Percentiles rank a stretch among this genome's conserved stretches.
These are phyloP conservation scores for Avena atlantica DNA, from an alignment of 176 grass and related monocot species.

Conservation along the genomic window DNA sequence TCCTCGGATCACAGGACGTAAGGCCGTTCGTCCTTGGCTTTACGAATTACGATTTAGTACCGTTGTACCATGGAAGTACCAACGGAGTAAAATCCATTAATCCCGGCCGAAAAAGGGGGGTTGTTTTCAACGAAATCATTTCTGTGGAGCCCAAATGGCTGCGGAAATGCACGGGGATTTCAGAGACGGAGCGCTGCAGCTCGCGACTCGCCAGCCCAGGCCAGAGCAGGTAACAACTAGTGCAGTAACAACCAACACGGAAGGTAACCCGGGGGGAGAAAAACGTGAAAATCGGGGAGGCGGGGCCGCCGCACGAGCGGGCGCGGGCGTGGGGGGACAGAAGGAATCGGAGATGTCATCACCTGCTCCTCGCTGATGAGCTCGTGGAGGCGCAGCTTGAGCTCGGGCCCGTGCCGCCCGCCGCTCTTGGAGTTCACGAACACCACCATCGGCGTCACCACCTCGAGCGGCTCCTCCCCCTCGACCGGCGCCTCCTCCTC, in stretches of 20 bases:
- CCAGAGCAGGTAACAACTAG: neutral
- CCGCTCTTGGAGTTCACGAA: conserved; percentile 93
- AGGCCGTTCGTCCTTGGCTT: neutral
- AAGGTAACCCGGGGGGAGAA: neutral
- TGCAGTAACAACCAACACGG: neutral
- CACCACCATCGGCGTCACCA: conserved; percentile 74
- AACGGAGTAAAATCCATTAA: neutral
- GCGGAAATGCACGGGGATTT: neutral
- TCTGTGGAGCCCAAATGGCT: neutral
- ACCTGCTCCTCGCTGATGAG: conserved; percentile 97
- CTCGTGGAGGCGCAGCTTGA: conserved; percentile 82
- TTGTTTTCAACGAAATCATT: neutral
- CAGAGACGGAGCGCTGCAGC: neutral
- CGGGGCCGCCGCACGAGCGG: conserved; percentile 24
- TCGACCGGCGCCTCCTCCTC: neutral
- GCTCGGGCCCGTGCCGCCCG: conserved; percentile 78
- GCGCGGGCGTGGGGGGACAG: neutral
- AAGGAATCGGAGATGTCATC: conserved; percentile 32
- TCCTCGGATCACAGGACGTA: conserved; percentile 29
- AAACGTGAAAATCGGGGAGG: neutral
- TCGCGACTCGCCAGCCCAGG: neutral
- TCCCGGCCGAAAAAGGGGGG: neutral
- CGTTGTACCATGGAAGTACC: conserved; percentile 20
- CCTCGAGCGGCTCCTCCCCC: conserved; percentile 33
- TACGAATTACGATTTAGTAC: neutral